A percentile compares a stretch with the other conserved stretches of the same genome.
Evolutionary conservation across 768 basidiomycete genomes (phyloP).

Genomic region (Xerocomellus dryophilus): DNA sequence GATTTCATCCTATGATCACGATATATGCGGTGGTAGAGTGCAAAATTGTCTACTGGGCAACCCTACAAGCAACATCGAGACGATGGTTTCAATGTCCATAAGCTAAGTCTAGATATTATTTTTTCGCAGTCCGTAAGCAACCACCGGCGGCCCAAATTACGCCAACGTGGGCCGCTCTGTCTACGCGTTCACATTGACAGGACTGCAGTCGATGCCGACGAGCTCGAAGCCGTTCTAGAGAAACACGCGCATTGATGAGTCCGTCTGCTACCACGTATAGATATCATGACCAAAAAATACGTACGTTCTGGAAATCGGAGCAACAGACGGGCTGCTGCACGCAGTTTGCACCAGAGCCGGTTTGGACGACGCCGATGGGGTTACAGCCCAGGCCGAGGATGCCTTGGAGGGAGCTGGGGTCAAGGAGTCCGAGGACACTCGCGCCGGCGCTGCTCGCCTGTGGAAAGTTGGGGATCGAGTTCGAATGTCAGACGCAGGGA

Average conservation of each 20-base stretch:
- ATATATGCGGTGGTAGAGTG: not conserved
- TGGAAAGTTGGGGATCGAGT: not conserved
- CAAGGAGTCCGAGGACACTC: rapidly evolving
- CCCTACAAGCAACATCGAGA: not conserved
- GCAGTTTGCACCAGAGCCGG: not conserved
- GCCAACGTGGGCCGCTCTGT: not conserved
- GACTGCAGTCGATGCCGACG: slow-evolving; percentile 3
- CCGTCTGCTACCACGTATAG: not conserved
- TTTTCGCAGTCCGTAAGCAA: not conserved
- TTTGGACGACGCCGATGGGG: not conserved
- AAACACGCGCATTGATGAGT: not conserved
- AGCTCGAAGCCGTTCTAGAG: not conserved
- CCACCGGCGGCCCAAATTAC: not conserved
- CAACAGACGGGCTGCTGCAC: slow-evolving; percentile 10
- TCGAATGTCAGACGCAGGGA: not conserved
- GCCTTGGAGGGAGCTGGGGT: not conserved
- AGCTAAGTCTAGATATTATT: not conserved
- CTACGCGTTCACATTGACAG: slow-evolving; percentile 6
- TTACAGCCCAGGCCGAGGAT: not conserved
- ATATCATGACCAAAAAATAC: not conserved
- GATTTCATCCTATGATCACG: not conserved
- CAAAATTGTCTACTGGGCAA: not conserved
- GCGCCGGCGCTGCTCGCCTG: not conserved
- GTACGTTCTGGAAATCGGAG: not conserved
- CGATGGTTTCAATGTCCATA: not conserved